Percentiles rank a stretch among this genome's conserved stretches.
phyloP scores from a whole-genome alignment of 1,139 yeast species.

The Scheffersomyces stambukii region DNA sequence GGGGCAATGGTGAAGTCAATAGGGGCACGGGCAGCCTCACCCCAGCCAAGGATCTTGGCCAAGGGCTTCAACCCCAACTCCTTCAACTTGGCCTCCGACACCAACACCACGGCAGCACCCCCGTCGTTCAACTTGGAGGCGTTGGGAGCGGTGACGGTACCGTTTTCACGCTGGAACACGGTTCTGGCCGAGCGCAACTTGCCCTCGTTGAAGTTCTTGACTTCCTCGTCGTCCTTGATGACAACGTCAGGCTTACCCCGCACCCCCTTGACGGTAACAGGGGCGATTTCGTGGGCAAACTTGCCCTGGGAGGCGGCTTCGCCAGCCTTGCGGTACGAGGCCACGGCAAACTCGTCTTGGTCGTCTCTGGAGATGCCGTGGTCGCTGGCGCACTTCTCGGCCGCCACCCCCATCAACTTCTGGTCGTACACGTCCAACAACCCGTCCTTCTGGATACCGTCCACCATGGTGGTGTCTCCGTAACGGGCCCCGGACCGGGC shows the following conservation, averaged over 20 bases:
- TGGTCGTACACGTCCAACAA: constrained; percentile 84
- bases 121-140: constrained; percentile 96
- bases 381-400: constrained; percentile 89
- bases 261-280: constrained; percentile 80
- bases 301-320: constrained; percentile 76
- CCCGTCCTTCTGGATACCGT: constrained; percentile 91
- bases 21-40: constrained; percentile 96
- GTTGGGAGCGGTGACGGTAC: constrained; percentile 95
- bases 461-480: constrained; percentile 75
- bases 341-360: constrained; percentile 68
- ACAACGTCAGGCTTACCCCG: constrained; percentile 89
- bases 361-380: constrained; percentile 60
- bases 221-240: constrained; percentile 71
- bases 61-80: constrained; percentile 85
- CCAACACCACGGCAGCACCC: constrained; percentile 89
- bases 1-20: constrained; percentile 95
- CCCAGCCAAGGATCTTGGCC: constrained; percentile 90
- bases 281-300: constrained; percentile 75
- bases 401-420: constrained; percentile 91
- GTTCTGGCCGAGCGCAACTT: constrained; percentile 81
- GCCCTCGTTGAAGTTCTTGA: constrained; percentile 66
- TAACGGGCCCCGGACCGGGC: constrained; percentile 87
- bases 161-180: constrained; percentile 86
- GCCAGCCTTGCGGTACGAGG: constrained; percentile 74
- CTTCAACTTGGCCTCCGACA: constrained; percentile 74